A percentile compares a stretch with the other conserved stretches of the same genome.
Evolutionary conservation across 106 monocot genomes (phyloP).

Genomic region (Dioscorea dumetorum): DNA sequence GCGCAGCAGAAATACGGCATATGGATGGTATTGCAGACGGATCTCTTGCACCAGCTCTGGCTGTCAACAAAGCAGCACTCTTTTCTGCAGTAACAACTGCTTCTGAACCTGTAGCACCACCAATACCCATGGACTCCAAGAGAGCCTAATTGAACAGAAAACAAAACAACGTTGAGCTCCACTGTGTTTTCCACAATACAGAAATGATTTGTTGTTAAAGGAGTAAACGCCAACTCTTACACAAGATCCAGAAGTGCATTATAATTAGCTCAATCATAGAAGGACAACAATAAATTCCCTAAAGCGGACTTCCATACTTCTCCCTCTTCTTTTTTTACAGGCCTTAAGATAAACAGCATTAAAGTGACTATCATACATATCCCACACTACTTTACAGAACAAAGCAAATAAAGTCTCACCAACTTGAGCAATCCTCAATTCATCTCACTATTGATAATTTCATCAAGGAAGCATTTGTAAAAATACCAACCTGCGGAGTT

Average conservation of each 20-base stretch:
- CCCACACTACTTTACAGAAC: too few relatives aligned
- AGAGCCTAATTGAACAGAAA: conserved; percentile 50
- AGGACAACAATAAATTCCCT: too few relatives aligned
- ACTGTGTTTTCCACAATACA: too few relatives aligned
- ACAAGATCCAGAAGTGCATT: background rate
- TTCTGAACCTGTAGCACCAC: conserved; percentile 69
- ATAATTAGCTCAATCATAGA: too few relatives aligned
- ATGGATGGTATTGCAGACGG: conserved; percentile 93
- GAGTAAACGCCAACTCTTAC: background rate
- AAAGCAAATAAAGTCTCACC: too few relatives aligned
- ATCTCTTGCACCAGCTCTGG: conserved; percentile 93
- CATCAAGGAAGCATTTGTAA: background rate
- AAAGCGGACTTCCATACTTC: too few relatives aligned
- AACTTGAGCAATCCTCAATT: too few relatives aligned
- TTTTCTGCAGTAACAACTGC: conserved; percentile 76
- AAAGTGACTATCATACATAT: background rate
- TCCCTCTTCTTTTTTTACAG: too few relatives aligned
- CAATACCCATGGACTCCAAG: conserved; percentile 65
- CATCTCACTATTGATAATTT: background rate
- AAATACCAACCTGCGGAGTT: conserved; percentile 65
- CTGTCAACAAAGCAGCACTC: conserved; percentile 72
- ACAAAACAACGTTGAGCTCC: background rate
- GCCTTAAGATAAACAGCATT: background rate
- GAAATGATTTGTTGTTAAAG: background rate
- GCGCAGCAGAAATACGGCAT: conserved; percentile 81